A percentile compares a stretch with the other conserved stretches of the same genome.
These are phyloP conservation scores for Narthecium ossifragum DNA, from an alignment of 106 monocot genomes.

Conservation along the genomic window DNA sequence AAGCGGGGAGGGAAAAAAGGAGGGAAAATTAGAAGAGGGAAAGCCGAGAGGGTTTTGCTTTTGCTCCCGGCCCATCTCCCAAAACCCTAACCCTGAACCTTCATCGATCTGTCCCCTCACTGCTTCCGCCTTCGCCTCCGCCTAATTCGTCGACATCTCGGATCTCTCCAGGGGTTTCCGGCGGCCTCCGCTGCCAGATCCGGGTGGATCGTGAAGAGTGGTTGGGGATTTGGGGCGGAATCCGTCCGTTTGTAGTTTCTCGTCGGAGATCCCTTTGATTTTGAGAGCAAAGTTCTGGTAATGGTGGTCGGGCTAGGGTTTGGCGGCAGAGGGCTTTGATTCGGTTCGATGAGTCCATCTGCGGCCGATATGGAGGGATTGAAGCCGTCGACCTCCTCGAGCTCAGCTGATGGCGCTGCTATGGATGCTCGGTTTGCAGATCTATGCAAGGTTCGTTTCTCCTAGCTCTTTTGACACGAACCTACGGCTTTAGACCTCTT, in stretches of 20 bases:
- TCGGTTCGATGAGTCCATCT: conserved; percentile 24
- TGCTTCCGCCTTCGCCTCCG: no score
- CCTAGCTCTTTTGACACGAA: neutral
- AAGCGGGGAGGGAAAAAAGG: neutral
- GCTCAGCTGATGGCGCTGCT: conserved; percentile 22
- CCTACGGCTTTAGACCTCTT: neutral
- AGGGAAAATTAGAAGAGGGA: neutral
- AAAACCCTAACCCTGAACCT: neutral
- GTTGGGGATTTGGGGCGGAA: conserved; percentile 1
- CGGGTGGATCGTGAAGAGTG: neutral
- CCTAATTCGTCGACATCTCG: neutral
- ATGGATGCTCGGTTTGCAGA: conserved; percentile 67
- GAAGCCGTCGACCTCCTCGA: conserved; percentile 18
- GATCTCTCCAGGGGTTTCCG: no score
- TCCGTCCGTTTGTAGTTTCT: no score
- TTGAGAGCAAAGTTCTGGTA: no score
- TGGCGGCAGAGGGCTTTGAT: conserved; percentile 3
- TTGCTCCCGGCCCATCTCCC: neutral
- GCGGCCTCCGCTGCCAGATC: neutral
- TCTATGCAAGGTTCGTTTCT: conserved; percentile 61
- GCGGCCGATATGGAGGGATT: conserved; percentile 14
- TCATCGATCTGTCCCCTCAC: no score
- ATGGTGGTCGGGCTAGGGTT: conserved; percentile 13
- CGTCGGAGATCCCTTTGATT: no score
- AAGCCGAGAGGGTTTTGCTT: neutral